Evolutionary conservation across 352 stramenopile species (phyloP).

Genomic region (Globisporangium spiculum): DNA sequence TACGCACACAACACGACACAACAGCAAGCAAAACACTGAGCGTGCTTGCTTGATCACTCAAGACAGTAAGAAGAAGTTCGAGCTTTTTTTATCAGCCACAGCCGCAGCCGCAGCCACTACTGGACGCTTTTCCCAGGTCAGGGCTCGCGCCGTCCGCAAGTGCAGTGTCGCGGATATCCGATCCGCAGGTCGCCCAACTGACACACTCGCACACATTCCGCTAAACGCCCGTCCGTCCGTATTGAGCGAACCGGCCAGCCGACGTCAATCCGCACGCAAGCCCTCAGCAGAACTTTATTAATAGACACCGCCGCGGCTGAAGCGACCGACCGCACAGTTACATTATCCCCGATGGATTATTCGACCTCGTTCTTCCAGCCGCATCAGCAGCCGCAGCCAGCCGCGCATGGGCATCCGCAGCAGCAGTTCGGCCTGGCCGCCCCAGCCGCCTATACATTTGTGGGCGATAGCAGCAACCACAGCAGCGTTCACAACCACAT

Average conservation of each 20-base stretch:
- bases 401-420: not conserved
- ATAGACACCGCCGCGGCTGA: not conserved
- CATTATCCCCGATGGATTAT: not conserved
- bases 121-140: not conserved
- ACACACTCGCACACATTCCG: not conserved
- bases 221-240: not conserved
- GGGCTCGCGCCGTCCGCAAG: not conserved
- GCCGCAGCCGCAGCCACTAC: not conserved
- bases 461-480: not conserved
- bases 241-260: not conserved
- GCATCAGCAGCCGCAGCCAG: not conserved
- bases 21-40: not conserved
- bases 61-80: not conserved
- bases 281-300: not conserved
- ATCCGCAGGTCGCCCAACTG: not conserved
- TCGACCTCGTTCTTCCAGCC: conserved; percentile 2
- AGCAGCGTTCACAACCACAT: not conserved
- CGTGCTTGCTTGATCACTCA: not conserved
- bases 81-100: not conserved
- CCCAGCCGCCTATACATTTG: not conserved
- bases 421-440: not conserved
- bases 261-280: not conserved
- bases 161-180: conserved; percentile 1
- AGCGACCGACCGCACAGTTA: conserved; percentile 3
- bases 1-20: not conserved